Percentiles rank a stretch among this genome's conserved stretches.
phyloP scores from a whole-genome alignment of 495 filamentous ascomycete species.

The Xylaria venustula region DNA sequence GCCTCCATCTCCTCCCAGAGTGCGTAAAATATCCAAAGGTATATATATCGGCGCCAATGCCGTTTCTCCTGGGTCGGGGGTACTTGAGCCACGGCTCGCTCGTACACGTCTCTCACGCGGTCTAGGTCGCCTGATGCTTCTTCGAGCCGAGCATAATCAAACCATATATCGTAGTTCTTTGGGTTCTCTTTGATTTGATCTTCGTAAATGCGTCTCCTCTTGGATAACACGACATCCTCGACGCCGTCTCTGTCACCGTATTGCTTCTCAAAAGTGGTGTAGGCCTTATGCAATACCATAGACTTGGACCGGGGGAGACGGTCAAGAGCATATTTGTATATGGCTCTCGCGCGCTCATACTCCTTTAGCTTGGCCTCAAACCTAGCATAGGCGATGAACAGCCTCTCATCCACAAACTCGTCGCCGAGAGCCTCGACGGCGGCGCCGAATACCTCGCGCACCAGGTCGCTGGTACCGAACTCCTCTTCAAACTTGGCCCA shows the following conservation, averaged over 20 bases:
- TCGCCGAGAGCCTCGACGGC: conserved; percentile 91
- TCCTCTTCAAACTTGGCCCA: conserved; percentile 98
- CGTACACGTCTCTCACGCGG: conserved; percentile 86
- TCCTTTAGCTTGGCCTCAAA: conserved; percentile 94
- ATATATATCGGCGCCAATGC: conserved; percentile 96
- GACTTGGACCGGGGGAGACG: conserved; percentile 86
- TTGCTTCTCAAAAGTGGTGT: conserved; percentile 98
- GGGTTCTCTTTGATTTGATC: conserved; percentile 89
- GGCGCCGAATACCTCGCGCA: conserved; percentile 86
- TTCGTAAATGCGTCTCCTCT: conserved; percentile 90
- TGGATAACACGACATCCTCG: conserved; percentile 93
- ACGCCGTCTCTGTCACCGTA: conserved; percentile 92
- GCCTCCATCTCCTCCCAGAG: conserved; percentile 87
- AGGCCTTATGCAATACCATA: conserved; percentile 79
- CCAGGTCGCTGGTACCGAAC: conserved; percentile 82
- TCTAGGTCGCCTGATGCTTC: conserved; percentile 78
- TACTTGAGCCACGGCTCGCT: conserved; percentile 92
- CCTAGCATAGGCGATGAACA: conserved; percentile 89
- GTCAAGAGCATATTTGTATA: conserved; percentile 95
- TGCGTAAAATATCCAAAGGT: conserved; percentile 97
- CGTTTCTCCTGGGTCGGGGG: conserved; percentile 95
- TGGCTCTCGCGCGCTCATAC: conserved; percentile 90
- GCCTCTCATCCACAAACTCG: conserved; percentile 92
- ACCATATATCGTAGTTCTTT: conserved; percentile 94
- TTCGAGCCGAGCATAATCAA: conserved; percentile 90